Percentiles rank a stretch among this genome's conserved stretches.
phyloP scores from a whole-genome alignment of 495 filamentous ascomycete species.

The Penicillium odoratum region DNA sequence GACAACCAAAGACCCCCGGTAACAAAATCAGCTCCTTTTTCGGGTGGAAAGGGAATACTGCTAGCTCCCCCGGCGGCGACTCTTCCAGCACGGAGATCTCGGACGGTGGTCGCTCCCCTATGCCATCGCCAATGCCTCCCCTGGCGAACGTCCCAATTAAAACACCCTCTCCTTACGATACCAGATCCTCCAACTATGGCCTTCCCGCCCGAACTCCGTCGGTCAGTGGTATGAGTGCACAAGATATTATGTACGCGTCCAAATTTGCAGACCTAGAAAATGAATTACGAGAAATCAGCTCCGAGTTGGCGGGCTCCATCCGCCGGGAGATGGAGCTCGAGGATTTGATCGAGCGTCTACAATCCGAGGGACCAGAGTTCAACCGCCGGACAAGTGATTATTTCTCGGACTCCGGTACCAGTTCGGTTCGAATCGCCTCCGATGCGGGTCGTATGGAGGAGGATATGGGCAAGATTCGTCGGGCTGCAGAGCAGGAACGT shows the following conservation, averaged over 20 bases:
- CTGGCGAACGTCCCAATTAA: slow-evolving; percentile 44
- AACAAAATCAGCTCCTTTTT: slow-evolving; percentile 69
- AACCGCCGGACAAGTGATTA: slow-evolving; percentile 92
- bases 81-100: slow-evolving; percentile 65
- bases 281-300: slow-evolving; percentile 88
- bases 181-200: slow-evolving; percentile 40
- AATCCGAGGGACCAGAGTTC: slow-evolving; percentile 62
- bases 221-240: slow-evolving; percentile 39
- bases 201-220: slow-evolving; percentile 37
- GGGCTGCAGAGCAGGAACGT: slow-evolving; percentile 87
- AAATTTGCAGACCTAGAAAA: slow-evolving; percentile 76
- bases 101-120: slow-evolving; percentile 59
- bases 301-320: slow-evolving; percentile 89
- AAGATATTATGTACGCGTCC: slow-evolving; percentile 52
- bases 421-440: slow-evolving; percentile 71
- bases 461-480: slow-evolving; percentile 79
- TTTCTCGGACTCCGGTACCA: slow-evolving; percentile 92
- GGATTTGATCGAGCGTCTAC: slow-evolving; percentile 84
- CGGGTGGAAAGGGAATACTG: slow-evolving; percentile 57
- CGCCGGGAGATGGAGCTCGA: slow-evolving; percentile 95
- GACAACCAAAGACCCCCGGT: slow-evolving; percentile 59
- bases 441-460: slow-evolving; percentile 62
- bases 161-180: slow-evolving; percentile 42
- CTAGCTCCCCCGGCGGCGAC: slow-evolving; percentile 56
- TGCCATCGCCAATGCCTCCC: slow-evolving; percentile 57